A percentile compares a stretch with the other conserved stretches of the same genome.
Conservation (phyloP, 2,329 filamentous ascomycete species). For the Talaromyces verruculosus region DNA sequence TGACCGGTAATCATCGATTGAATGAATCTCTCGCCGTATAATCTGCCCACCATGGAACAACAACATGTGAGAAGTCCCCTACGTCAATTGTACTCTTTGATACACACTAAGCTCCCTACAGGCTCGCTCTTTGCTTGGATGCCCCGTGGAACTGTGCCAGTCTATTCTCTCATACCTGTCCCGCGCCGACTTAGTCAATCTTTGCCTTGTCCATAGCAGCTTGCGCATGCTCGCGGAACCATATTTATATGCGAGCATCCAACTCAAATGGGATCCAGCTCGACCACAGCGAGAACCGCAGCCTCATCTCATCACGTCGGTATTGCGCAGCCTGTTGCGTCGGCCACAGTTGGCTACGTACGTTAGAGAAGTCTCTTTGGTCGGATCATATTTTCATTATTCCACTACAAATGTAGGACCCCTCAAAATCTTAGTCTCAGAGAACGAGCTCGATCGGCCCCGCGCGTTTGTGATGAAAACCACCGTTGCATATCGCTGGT, state of each 20-base stretch:
- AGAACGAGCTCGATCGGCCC: not conserved
- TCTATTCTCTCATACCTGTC: not conserved
- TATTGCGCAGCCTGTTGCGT: conserved; percentile 3
- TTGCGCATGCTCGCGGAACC: not conserved
- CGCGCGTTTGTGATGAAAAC: not conserved
- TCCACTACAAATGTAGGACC: not conserved
- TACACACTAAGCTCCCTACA: no score
- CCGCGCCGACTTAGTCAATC: not conserved
- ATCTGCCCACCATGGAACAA: not conserved
- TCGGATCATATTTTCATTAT: not conserved
- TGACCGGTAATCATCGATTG: no score
- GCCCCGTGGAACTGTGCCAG: not conserved
- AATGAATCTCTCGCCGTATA: not conserved
- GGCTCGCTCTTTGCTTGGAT: not conserved
- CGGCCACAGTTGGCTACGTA: conserved; percentile 9
- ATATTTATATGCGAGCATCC: not conserved
- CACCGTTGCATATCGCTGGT: not conserved
- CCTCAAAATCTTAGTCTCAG: not conserved
- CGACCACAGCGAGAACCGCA: not conserved
- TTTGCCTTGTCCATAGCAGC: conserved; percentile 10
- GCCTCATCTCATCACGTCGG: not conserved
- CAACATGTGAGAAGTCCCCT: not conserved
- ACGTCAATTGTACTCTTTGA: not conserved
- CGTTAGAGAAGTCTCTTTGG: not conserved
- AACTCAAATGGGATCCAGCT: not conserved